Percentiles rank a stretch among this genome's conserved stretches.
These are phyloP conservation scores for Anisodus acutangulus DNA, from an alignment of 257 asterid species.

Conservation along the genomic window DNA sequence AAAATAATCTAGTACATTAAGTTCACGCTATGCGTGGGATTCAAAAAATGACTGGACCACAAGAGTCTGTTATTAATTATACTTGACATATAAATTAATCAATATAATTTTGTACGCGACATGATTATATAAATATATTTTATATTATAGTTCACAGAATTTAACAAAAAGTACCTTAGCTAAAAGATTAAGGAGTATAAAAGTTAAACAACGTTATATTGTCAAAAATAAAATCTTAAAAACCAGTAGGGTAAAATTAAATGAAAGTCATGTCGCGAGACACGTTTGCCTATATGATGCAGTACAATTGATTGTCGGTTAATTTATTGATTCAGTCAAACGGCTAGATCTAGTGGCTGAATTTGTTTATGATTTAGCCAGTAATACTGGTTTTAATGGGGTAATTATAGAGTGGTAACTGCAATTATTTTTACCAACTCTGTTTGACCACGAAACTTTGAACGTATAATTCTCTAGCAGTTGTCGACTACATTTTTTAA, in stretches of 20 bases:
- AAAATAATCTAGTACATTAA: too few relatives aligned
- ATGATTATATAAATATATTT: background rate
- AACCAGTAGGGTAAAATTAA: background rate
- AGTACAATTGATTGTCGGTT: conserved; percentile 19
- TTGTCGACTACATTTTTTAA: background rate
- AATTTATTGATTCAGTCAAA: conserved; percentile 19
- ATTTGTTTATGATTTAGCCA: background rate
- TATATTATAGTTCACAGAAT: background rate
- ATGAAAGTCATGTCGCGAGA: background rate
- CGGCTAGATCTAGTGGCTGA: conserved; percentile 20
- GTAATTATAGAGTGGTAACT: background rate
- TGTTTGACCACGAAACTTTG: background rate
- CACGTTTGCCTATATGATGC: background rate
- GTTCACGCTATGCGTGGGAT: too few relatives aligned
- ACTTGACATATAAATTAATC: too few relatives aligned
- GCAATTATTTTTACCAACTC: background rate
- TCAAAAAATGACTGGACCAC: too few relatives aligned
- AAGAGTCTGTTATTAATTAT: too few relatives aligned
- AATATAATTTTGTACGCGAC: too few relatives aligned
- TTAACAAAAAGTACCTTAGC: too few relatives aligned
- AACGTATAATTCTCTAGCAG: background rate
- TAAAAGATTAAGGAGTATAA: background rate
- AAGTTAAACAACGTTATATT: background rate
- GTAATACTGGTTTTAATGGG: background rate
- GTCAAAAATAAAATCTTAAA: background rate